These are phyloP conservation scores for Microsporum ferrugineum DNA, from an alignment of 2,329 filamentous ascomycete species.

Conservation along the genomic window DNA sequence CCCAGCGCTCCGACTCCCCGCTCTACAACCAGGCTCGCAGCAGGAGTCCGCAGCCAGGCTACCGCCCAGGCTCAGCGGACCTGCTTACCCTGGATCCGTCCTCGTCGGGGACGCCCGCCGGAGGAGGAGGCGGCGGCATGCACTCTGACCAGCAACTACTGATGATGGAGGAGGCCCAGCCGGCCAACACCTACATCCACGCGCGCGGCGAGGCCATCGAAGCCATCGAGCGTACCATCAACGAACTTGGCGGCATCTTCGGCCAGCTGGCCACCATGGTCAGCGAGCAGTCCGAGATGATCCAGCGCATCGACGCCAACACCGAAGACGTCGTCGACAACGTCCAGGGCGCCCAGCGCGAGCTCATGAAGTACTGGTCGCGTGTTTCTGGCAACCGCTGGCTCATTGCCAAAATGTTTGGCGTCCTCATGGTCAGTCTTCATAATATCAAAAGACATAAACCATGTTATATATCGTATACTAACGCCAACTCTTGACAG, in stretches of 20 bases:
- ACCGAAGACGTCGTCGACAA: slow-evolving; percentile 98
- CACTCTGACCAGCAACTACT: slow-evolving; percentile 78
- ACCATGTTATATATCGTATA: neutral
- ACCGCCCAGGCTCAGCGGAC: slow-evolving; percentile 45
- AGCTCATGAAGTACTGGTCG: slow-evolving; percentile 94
- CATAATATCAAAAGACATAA: too few relatives aligned
- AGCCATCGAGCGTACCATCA: slow-evolving; percentile 89
- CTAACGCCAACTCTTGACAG: slow-evolving; percentile 4
- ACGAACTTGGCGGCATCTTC: slow-evolving; percentile 83
- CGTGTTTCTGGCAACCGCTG: slow-evolving; percentile 89
- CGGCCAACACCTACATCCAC: slow-evolving; percentile 73
- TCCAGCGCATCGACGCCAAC: slow-evolving; percentile 92
- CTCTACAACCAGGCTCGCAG: slow-evolving; percentile 70
- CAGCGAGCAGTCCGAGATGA: slow-evolving; percentile 93
- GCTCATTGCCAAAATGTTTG: slow-evolving; percentile 71
- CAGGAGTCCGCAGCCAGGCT: slow-evolving; percentile 50
- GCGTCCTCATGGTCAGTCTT: slow-evolving; percentile 62
- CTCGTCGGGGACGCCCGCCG: slow-evolving; percentile 26
- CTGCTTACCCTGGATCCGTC: slow-evolving; percentile 70
- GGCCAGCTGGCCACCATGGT: slow-evolving; percentile 95
- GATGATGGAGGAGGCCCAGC: slow-evolving; percentile 85
- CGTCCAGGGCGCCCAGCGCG: slow-evolving; percentile 88
- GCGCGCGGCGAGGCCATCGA: slow-evolving; percentile 93
- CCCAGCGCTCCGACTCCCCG: slow-evolving; percentile 68
- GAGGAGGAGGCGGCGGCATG: slow-evolving; percentile 24